Base-by-base conservation (phyloP, 2,329 filamentous ascomycete species). In the Phialemoniopsis sp. region DNA sequence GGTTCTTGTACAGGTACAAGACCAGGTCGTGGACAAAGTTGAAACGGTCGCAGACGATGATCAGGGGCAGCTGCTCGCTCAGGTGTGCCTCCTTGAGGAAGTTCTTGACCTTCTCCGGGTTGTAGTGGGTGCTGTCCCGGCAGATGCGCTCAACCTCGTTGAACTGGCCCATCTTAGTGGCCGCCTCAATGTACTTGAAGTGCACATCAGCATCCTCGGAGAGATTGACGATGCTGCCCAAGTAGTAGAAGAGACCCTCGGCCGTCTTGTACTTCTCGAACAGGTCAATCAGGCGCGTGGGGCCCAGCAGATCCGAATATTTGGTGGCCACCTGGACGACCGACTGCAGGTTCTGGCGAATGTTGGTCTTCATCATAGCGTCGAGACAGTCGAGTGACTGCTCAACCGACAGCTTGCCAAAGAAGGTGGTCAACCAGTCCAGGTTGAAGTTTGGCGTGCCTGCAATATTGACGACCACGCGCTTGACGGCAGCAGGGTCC, bases 181-280 rank as follows among this genome's bases (percentile, higher is more conserved):
- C 93, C 40, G 93, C 89, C 67, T 98, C 91, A 43, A 98, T 95
- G 66, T 98, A 98, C 75, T 98, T 98, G 82, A 96, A 98, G 60
- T 93, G 87, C 21, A 98, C 93, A 59, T 98, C 93, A 16, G 86
- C 77, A 54, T 97, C 93, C 62, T 97, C 89, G 42, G 88, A 95
- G 35, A 98, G 73, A 62, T 98, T 98, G 65, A 98, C 91, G 52
- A 98, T 94, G 60, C 90, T 95, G 45, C 93, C 93, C 13, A 98
- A 81, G 68, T 96, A 98, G 72, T 95, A 96, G 78, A 93, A 98
- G 5, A 98, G 81, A 60, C 93, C 93, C 64, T 98, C 93, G 4
- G 89, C 84, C 29, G 93, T 97, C 64, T 93, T 90, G 71, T 97
- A 95, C 72, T 95, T 96, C 71, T 98, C 93, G 37, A 98, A 85